Evolutionary conservation across 1,139 yeast species (phyloP), one percentile per base, ranked within the genome.

Genomic region (Suhomyces chickasaworum): DNA sequence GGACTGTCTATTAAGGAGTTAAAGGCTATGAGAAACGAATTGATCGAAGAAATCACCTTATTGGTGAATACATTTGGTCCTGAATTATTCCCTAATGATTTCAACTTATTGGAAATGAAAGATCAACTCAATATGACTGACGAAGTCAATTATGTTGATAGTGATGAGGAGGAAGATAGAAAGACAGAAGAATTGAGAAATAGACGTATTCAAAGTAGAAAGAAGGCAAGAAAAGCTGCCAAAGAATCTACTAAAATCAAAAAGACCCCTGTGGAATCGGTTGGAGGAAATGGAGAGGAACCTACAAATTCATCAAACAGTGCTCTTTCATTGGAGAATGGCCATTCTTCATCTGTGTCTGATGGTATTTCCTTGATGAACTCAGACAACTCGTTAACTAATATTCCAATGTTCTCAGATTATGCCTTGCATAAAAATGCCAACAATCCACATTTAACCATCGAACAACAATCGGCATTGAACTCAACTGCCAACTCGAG

Each of bases 1-100:
- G 80, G 83, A 13, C 83, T 88, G 49, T 82, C 85, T 31, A 73
- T 83, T 38, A 64, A 68, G 42, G 84, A 78, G 46, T 68, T 77
- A 49, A 80, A 78, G 52, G 66, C 68, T 45, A 60, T 65, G 52
- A 63, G 79, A 49, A 56, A 60, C 29, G 70, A 72, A 53, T 61
- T 75, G 49, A 62, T 73, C 47, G 74, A 69, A 48, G 76, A 74
- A 23, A 69, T 75, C 42, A 75, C 80, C 3, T 69, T 66, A 16
- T 55, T 75, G 34, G 79, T 75, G 21, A 75, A 75, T 54, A 63
- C 63, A n/a, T 72, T 64, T 55, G 79, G 80, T 4, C 74, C 76
- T 17, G 65, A 69, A 49, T 65, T 75, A 31, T 75, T 71, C 63
- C 79, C 79, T 8, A 63, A 71, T 35, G 80, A 75, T 56, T 75